These are phyloP conservation scores for Gossypium rotundifolium DNA, from an alignment of 345 rosid genomes.

Conservation along the genomic window DNA sequence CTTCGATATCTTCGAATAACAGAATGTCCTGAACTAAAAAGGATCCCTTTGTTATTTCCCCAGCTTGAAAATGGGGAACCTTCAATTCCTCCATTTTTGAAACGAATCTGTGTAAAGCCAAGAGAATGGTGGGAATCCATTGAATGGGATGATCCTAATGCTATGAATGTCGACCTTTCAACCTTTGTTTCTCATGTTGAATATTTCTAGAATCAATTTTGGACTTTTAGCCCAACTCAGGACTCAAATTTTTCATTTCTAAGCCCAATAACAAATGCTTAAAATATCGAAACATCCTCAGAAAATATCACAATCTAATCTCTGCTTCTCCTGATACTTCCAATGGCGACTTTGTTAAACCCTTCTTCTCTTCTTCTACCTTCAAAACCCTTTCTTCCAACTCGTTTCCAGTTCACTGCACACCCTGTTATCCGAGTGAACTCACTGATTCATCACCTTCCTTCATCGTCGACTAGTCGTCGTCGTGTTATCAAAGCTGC, in stretches of 20 bases:
- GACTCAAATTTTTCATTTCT: no score
- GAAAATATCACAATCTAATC: not conserved
- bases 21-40: not conserved
- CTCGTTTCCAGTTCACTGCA: not conserved
- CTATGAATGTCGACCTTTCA: not conserved
- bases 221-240: no score
- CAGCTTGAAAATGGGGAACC: not conserved
- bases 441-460: slow-evolving; percentile 13
- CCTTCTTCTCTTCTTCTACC: slow-evolving; percentile 39
- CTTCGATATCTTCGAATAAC: not conserved
- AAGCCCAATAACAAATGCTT: no score
- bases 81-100: not conserved
- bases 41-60: slow-evolving; percentile 14
- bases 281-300: not conserved
- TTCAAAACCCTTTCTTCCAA: slow-evolving; percentile 25
- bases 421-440: slow-evolving; percentile 17
- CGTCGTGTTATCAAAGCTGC: slow-evolving; percentile 33
- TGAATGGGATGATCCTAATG: not conserved
- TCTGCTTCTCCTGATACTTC: not conserved
- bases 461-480: slow-evolving; percentile 17
- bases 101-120: not conserved
- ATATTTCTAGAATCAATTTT: no score
- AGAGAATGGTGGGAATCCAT: not conserved
- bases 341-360: slow-evolving; percentile 52
- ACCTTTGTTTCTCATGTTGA: not conserved